Base-by-base conservation (phyloP, 2,329 filamentous ascomycete genomes). In the Diaporthe velutina region DNA sequence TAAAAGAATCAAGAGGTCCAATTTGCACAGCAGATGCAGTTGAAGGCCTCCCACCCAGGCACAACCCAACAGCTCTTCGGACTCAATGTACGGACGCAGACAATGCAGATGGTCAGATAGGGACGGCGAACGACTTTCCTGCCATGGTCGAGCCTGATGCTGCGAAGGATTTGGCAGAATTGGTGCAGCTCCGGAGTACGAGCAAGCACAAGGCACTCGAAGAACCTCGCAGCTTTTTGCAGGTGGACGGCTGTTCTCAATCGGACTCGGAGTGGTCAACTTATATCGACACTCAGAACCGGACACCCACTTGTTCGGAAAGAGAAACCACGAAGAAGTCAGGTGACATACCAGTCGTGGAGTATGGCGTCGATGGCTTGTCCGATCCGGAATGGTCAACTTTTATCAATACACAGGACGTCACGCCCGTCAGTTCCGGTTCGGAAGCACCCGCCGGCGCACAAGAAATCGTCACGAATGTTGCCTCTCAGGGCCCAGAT, bases 341-440 rank as follows among this genome's bases (percentile, higher is more conserved):
- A 33, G 45, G 40, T 28, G 33, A 42, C 6, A 38, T 35, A 42
- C 38, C 48, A 33, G 35, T 70, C 22, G 25, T 70, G 9, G 64
- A 61, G 45, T 57, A 64, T 17, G 68, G 50, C 25, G 28, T 38
- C 17, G 72, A 72, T n/a, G 68, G 68, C n/a, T 30, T 40, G 3
- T 50, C 52, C 22, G 61, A 73, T 15, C 40, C 58, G 28, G 66
- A 74, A 7, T 72, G 72, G 74, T 61, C 73, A 13, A 68, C 54
- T n/a, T 66, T 55, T 35, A 25, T 76, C 28, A 45, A 64, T 12
- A 76, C 74, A 45, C 72, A 72, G 48, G 73, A 74, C 17, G 42
- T 45, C 25, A 45, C 38, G n/a, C 25, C 35, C 15, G 19, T 54
- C 72, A 25, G 30, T 10, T 22, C 22, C 10, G 19, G 30, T 7